Evolutionary conservation across 2,329 filamentous ascomycete genomes (phyloP).

Genomic region (Leptographium procerum): DNA sequence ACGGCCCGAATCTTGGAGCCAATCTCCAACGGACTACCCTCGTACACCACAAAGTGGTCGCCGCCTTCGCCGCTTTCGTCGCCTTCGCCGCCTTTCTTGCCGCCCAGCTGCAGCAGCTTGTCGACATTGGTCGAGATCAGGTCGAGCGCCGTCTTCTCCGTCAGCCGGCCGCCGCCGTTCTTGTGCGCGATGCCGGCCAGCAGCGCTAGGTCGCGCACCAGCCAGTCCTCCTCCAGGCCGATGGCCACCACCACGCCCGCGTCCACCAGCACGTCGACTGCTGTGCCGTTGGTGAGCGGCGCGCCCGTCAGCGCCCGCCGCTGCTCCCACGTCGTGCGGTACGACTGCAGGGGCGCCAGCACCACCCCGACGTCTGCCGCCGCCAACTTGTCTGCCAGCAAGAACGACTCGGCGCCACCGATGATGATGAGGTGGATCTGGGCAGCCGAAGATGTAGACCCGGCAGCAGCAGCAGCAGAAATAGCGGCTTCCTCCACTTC

Average conservation of each 20-base stretch:
- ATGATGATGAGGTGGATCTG: constrained; percentile 43
- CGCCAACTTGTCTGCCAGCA: constrained; percentile 47
- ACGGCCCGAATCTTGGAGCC: constrained; percentile 44
- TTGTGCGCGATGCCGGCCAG: constrained; percentile 47
- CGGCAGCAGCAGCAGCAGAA: constrained; percentile 15
- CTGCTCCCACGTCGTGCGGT: constrained; percentile 46
- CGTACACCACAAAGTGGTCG: constrained; percentile 48
- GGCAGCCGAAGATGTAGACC: constrained; percentile 13
- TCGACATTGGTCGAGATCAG: constrained; percentile 47
- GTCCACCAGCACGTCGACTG: constrained; percentile 42
- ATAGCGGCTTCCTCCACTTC: constrained; percentile 46
- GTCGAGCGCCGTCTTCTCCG: constrained; percentile 42
- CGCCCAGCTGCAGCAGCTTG: constrained; percentile 40
- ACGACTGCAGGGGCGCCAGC: constrained; percentile 46
- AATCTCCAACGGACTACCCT: constrained; percentile 52
- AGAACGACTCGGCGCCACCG: constrained; percentile 51
- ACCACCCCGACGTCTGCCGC: constrained; percentile 46
- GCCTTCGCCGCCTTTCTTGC: constrained; percentile 12
- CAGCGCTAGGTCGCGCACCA: constrained; percentile 47
- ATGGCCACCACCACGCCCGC: constrained; percentile 49
- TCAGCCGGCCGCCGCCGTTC: constrained; percentile 44
- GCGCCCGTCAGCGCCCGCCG: constrained; percentile 51
- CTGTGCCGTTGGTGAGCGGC: constrained; percentile 54
- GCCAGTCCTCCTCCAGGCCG: constrained; percentile 50
- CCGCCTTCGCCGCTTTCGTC: too few relatives aligned